Evolutionary conservation across 1,284 basidiomycete species (phyloP).

Genomic region (Fistulina hepatica): DNA sequence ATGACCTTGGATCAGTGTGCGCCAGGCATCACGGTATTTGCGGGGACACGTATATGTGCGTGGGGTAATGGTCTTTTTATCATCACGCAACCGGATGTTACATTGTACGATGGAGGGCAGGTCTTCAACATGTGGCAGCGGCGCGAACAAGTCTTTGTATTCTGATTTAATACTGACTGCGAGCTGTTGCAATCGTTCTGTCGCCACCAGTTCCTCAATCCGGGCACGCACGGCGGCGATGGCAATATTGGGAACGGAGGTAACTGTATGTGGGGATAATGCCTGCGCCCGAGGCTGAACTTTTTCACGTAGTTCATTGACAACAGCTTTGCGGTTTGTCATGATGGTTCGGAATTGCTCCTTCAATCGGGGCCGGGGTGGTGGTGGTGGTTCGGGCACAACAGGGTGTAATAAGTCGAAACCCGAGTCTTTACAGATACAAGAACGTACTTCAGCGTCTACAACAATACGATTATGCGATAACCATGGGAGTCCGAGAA

Average conservation of each 20-base stretch:
- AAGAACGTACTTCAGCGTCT: too few species aligned
- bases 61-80: constrained; percentile 1
- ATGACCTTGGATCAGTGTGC: constrained; percentile 18
- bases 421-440: not conserved
- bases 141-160: constrained; percentile 11
- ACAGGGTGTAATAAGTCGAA: not conserved
- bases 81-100: constrained; percentile 13
- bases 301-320: not conserved
- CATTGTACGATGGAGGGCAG: constrained; percentile 12
- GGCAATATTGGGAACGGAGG: not conserved
- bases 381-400: not conserved
- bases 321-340: not conserved
- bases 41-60: constrained; percentile 17
- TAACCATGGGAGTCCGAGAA: constrained; percentile 4
- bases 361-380: not conserved
- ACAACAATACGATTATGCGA: not conserved
- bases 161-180: constrained; percentile 5
- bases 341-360: not conserved
- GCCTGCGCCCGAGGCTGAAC: not conserved
- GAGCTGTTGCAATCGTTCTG: constrained; percentile 4
- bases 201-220: constrained; percentile 7
- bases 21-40: constrained; percentile 21
- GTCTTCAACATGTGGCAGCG: constrained; percentile 9
- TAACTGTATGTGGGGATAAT: not conserved
- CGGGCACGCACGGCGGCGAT: constrained; percentile 6